Conservation (phyloP, 441 rosid genomes). For the Syzygium syzygioides region DNA sequence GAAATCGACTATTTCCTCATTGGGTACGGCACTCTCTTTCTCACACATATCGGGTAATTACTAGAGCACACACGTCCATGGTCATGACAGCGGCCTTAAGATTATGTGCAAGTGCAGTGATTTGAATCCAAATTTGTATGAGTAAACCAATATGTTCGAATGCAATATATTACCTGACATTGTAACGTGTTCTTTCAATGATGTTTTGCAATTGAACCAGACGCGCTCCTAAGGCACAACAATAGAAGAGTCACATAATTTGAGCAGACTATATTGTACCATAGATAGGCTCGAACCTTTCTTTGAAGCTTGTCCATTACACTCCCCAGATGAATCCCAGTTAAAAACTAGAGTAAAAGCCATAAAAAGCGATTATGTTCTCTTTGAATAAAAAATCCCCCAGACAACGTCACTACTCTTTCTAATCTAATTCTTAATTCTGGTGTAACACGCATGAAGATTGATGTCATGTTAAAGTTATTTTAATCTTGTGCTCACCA, state of each 20-base stretch:
- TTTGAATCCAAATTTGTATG: not conserved
- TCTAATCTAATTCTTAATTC: not conserved
- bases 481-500: not conserved
- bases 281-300: not conserved
- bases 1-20: not conserved
- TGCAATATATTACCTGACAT: not conserved
- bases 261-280: not conserved
- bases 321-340: not conserved
- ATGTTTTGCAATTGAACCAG: not conserved
- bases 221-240: not conserved
- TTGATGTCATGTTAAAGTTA: not conserved
- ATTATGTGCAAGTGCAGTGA: not conserved
- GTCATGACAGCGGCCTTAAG: not conserved
- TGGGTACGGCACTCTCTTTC: not conserved
- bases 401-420: not conserved
- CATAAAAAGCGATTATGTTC: not conserved
- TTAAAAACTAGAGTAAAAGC: not conserved
- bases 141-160: not conserved
- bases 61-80: not conserved
- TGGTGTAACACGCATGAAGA: not conserved
- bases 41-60: not conserved
- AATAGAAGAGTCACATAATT: not conserved
- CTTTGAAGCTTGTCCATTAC: not conserved
- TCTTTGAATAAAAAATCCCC: not conserved
- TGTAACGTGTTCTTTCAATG: not conserved